These are phyloP conservation scores for Aspergillus latus DNA, from an alignment of 2,329 filamentous ascomycete species.

Conservation along the genomic window DNA sequence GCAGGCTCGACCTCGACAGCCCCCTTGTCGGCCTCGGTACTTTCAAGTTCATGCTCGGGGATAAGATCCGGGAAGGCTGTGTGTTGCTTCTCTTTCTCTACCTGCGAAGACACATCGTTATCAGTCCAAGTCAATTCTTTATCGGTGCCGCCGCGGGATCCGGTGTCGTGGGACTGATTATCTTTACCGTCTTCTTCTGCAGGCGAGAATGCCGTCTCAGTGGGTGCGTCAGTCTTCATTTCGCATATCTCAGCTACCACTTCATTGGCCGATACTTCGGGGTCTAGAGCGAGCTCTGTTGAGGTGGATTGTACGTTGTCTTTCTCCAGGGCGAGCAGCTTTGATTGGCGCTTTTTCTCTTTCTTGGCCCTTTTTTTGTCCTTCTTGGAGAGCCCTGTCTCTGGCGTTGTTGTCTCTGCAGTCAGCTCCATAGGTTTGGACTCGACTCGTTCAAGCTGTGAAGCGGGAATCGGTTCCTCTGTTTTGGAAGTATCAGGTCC, in stretches of 20 bases:
- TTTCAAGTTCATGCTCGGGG: conserved; percentile 28
- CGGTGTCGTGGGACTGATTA: conserved; percentile 44
- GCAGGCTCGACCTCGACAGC: neutral
- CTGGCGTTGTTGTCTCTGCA: conserved; percentile 12
- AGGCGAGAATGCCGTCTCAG: conserved; percentile 33
- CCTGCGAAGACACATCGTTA: conserved; percentile 46
- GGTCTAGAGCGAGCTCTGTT: neutral
- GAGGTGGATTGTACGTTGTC: conserved; percentile 13
- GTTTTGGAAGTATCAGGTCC: neutral
- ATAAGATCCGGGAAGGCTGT: conserved; percentile 34
- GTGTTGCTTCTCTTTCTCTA: conserved; percentile 39
- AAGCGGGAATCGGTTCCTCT: neutral
- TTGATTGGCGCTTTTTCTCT: conserved; percentile 34
- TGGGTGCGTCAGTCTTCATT: conserved; percentile 23
- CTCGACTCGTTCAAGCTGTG: neutral
- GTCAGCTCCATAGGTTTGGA: neutral
- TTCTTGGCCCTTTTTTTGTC: conserved; percentile 52
- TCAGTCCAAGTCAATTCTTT: conserved; percentile 46
- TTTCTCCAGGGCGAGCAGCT: conserved; percentile 26
- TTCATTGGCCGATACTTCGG: conserved; percentile 8
- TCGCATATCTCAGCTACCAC: conserved; percentile 7
- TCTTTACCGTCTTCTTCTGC: conserved; percentile 48
- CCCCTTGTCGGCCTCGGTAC: conserved; percentile 22
- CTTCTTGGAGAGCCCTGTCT: conserved; percentile 24
- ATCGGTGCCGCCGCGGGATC: conserved; percentile 36